Conservation (phyloP, 306 rosid species). For the Abrus pulchellus region DNA sequence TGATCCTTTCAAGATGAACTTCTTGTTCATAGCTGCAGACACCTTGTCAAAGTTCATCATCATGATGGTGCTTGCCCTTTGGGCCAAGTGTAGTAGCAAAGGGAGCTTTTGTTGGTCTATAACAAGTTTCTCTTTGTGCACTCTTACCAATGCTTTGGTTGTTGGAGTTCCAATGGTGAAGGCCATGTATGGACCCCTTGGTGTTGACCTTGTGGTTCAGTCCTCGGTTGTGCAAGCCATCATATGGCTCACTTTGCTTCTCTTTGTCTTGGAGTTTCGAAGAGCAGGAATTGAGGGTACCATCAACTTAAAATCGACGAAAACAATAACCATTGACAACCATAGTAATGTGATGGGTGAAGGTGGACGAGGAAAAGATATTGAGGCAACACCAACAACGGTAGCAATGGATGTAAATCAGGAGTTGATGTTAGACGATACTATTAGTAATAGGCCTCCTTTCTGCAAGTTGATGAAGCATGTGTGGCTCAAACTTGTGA, state of each 20-base stretch:
- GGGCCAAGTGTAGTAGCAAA: slow-evolving; percentile 78
- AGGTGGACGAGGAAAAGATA: slow-evolving; percentile 56
- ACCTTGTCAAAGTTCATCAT: slow-evolving; percentile 78
- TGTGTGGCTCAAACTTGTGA: slow-evolving; percentile 74
- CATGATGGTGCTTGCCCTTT: slow-evolving; percentile 62
- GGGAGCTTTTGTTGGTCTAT: slow-evolving; percentile 85
- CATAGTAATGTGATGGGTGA: background rate
- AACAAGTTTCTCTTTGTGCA: slow-evolving; percentile 82
- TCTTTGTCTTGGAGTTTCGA: slow-evolving; percentile 79
- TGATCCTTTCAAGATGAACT: slow-evolving; percentile 86
- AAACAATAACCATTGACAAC: background rate
- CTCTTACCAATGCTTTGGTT: slow-evolving; percentile 79
- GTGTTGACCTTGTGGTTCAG: slow-evolving; percentile 85
- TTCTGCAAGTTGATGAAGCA: slow-evolving; percentile 68
- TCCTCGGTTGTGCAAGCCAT: slow-evolving; percentile 81
- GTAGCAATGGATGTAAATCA: slow-evolving; percentile 18
- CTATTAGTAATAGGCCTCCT: slow-evolving; percentile 49
- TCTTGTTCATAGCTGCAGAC: slow-evolving; percentile 70
- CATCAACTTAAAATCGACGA: slow-evolving; percentile 17
- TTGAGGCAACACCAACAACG: slow-evolving; percentile 56
- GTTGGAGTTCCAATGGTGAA: slow-evolving; percentile 82
- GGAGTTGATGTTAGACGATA: slow-evolving; percentile 1
- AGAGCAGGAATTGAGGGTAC: slow-evolving; percentile 57
- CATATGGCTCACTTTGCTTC: slow-evolving; percentile 81
- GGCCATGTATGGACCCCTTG: slow-evolving; percentile 83